Evolutionary conservation across 1,139 yeast species (phyloP).

Genomic region (Wickerhamomyces sp.): DNA sequence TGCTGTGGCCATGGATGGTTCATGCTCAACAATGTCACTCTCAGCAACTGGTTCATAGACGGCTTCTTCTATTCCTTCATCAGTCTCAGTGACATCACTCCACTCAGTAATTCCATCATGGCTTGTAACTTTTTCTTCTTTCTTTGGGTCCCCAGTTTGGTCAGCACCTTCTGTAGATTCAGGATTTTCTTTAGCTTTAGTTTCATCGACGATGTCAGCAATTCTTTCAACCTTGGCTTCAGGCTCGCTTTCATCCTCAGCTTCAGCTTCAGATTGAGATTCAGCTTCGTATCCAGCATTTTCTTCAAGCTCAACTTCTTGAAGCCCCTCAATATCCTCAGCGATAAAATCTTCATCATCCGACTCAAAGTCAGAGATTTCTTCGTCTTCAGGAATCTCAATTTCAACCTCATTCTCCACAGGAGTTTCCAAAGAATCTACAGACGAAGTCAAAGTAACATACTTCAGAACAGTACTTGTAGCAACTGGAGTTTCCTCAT

Average conservation of each 20-base stretch:
- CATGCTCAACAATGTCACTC: neutral
- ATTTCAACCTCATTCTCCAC: slow-evolving; percentile 4
- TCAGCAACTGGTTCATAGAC: neutral
- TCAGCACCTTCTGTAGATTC: no score
- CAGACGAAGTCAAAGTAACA: slow-evolving; percentile 11
- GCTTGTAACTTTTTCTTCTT: no score
- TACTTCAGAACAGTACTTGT: slow-evolving; percentile 12
- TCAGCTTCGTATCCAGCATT: no score
- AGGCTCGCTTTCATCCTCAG: no score
- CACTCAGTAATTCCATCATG: no score
- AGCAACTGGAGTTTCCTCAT: slow-evolving; percentile 7
- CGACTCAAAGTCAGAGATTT: slow-evolving; percentile 8
- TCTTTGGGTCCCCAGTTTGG: no score
- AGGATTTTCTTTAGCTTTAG: neutral
- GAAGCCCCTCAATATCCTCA: neutral
- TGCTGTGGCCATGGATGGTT: neutral
- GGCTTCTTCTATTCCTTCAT: neutral
- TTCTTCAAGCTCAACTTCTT: no score
- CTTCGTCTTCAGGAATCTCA: slow-evolving; percentile 7
- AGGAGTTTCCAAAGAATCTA: slow-evolving; percentile 6
- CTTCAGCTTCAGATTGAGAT: no score
- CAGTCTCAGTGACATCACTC: no score
- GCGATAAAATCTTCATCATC: slow-evolving; percentile 6
- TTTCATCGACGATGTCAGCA: neutral
- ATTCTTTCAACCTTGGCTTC: no score